Evolutionary conservation across 257 asterid species (phyloP).

Genomic region (Apocynum venetum): DNA sequence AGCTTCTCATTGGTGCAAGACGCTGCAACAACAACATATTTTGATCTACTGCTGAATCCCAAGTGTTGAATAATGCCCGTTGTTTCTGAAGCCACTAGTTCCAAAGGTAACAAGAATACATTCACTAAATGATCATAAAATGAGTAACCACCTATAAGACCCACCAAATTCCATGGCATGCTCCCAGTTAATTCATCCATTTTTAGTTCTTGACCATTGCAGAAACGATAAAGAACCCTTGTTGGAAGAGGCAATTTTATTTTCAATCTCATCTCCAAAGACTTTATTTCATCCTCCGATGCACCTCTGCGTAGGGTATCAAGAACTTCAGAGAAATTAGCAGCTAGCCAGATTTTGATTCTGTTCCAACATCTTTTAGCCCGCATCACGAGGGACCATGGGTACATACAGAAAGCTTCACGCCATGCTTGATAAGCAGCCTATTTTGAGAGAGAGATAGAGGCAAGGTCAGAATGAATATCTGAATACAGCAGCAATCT

Average conservation of each 20-base stretch:
- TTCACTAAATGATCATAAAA: constrained; percentile 65
- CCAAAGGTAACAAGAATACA: constrained; percentile 70
- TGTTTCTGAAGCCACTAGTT: constrained; percentile 46
- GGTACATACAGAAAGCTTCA: constrained; percentile 61
- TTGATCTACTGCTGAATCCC: constrained; percentile 36
- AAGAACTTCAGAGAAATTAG: constrained; percentile 68
- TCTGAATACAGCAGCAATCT: background rate
- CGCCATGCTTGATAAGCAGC: constrained; percentile 77
- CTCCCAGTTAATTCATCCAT: constrained; percentile 31
- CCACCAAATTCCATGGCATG: constrained; percentile 46
- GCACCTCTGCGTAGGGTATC: constrained; percentile 74
- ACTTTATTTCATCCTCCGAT: constrained; percentile 57
- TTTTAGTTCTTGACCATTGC: constrained; percentile 73
- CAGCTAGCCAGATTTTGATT: constrained; percentile 57
- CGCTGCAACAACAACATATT: constrained; percentile 62
- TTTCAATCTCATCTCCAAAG: constrained; percentile 57
- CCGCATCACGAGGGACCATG: constrained; percentile 82
- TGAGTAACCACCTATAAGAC: constrained; percentile 89
- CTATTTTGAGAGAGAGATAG: constrained; percentile 30
- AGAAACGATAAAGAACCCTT: constrained; percentile 71
- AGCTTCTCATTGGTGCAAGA: constrained; percentile 58
- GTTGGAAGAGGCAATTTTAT: constrained; percentile 83
- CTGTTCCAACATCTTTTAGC: constrained; percentile 67
- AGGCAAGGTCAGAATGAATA: background rate
- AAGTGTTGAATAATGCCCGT: constrained; percentile 29